Percentiles rank a stretch among this genome's conserved stretches.
Evolutionary conservation across 2,329 filamentous ascomycete species (phyloP).

Genomic region (Pleurostoma richardsiae): DNA sequence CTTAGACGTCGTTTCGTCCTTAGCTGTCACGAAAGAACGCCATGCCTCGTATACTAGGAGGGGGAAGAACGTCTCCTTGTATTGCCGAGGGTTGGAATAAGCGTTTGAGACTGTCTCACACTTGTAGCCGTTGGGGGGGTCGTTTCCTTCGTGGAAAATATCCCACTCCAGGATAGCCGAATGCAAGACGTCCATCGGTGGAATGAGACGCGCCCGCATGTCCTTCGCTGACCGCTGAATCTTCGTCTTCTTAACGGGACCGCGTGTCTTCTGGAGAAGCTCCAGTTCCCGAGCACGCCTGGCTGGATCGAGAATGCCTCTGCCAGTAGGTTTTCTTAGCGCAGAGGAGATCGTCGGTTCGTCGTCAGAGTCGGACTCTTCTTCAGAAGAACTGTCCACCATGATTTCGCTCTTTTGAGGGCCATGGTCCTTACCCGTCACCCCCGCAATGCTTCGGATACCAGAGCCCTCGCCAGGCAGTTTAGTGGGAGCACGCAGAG

Average conservation of each 20-base stretch:
- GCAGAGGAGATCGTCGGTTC: constrained; percentile 13
- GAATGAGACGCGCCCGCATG: constrained; percentile 86
- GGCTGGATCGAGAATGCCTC: constrained; percentile 36
- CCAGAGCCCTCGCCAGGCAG: constrained; percentile 70
- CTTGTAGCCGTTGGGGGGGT: constrained; percentile 70
- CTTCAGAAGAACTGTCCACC: constrained; percentile 77
- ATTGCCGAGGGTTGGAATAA: constrained; percentile 71
- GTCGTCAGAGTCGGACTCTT: constrained; percentile 66
- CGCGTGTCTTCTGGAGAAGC: constrained; percentile 52
- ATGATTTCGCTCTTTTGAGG: constrained; percentile 79
- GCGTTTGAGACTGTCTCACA: constrained; percentile 74
- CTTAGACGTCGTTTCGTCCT: constrained; percentile 77
- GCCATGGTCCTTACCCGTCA: constrained; percentile 74
- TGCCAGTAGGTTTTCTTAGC: background rate
- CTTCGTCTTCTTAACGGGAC: constrained; percentile 79
- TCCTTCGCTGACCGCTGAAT: constrained; percentile 81
- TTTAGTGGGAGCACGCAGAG: constrained; percentile 42
- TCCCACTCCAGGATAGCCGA: constrained; percentile 89
- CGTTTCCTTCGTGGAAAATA: constrained; percentile 84
- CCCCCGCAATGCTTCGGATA: constrained; percentile 61
- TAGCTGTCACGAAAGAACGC: constrained; percentile 86
- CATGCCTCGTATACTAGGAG: constrained; percentile 90
- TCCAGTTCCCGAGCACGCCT: constrained; percentile 38
- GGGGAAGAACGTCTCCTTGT: constrained; percentile 86
- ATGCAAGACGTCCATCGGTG: constrained; percentile 81